Conservation (phyloP, 73 alveolate genomes). For the Symbiodinium natans region DNA sequence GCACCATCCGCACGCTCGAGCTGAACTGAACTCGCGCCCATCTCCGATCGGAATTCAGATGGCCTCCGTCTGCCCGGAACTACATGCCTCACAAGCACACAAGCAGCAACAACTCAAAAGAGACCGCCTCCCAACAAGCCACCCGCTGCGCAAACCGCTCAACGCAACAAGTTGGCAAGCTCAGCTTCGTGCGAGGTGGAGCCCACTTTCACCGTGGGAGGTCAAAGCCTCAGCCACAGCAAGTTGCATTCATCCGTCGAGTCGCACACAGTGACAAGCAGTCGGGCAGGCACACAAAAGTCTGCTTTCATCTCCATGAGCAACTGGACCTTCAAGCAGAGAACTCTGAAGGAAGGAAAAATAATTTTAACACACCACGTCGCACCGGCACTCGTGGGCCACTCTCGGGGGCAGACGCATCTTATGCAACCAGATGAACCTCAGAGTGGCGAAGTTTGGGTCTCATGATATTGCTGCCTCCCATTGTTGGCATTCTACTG, state of each 20-base stretch:
- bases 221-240: constrained; percentile 4
- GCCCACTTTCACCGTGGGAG: constrained; percentile 30
- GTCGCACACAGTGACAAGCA: not conserved
- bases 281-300: not conserved
- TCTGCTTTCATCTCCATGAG: constrained; percentile 43
- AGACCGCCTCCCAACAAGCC: no score
- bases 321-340: constrained; percentile 43
- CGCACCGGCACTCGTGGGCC: no score
- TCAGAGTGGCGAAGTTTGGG: not conserved
- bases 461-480: no score
- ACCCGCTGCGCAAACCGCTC: no score
- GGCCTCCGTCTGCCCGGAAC: not conserved
- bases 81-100: not conserved
- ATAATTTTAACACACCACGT: no score
- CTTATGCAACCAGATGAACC: constrained; percentile 64
- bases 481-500: no score
- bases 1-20: not conserved
- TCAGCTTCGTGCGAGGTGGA: constrained; percentile 16
- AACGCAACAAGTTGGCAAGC: no score
- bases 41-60: not conserved
- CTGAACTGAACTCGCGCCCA: not conserved
- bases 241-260: not conserved
- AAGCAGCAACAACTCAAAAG: no score
- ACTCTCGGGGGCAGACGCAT: constrained; percentile 6
- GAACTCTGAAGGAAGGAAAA: no score